These are phyloP conservation scores for Quillaja saponaria DNA, from an alignment of 306 rosid genomes.

Conservation along the genomic window DNA sequence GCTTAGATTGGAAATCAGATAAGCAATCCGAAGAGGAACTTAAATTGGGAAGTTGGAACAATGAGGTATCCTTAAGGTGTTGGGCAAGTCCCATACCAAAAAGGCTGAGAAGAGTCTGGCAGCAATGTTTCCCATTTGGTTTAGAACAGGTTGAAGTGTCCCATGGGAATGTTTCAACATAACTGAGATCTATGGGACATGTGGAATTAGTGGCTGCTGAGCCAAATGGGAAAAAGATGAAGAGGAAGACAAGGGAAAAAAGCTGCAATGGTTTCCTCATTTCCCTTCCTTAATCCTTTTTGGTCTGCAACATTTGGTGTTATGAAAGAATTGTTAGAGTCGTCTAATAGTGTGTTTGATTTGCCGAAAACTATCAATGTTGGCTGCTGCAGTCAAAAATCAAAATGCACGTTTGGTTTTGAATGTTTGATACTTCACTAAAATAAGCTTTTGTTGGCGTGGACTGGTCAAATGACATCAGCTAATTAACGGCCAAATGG, in stretches of 20 bases:
- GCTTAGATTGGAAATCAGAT: conserved; percentile 39
- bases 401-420: too few relatives aligned
- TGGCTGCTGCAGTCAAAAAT: too few relatives aligned
- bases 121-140: conserved; percentile 45
- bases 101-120: conserved; percentile 64
- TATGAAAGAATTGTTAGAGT: too few relatives aligned
- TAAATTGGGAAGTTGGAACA: conserved; percentile 51
- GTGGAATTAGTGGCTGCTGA: conserved; percentile 25
- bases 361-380: too few relatives aligned
- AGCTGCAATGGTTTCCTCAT: too few relatives aligned
- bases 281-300: too few relatives aligned
- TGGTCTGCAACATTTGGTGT: too few relatives aligned
- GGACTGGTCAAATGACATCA: too few relatives aligned
- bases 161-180: conserved; percentile 71
- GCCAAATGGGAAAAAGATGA: conserved; percentile 4
- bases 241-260: conserved; percentile 15
- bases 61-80: conserved; percentile 54
- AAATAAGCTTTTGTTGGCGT: too few relatives aligned
- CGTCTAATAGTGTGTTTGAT: too few relatives aligned
- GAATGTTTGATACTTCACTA: too few relatives aligned
- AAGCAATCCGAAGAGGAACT: conserved; percentile 58
- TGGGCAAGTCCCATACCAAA: conserved; percentile 64
- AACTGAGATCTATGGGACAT: conserved; percentile 74
- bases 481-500: too few relatives aligned
- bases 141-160: conserved; percentile 56